phyloP scores from a whole-genome alignment of 2,329 filamentous ascomycete genomes.

The Chrysoporthe austroafricana region DNA sequence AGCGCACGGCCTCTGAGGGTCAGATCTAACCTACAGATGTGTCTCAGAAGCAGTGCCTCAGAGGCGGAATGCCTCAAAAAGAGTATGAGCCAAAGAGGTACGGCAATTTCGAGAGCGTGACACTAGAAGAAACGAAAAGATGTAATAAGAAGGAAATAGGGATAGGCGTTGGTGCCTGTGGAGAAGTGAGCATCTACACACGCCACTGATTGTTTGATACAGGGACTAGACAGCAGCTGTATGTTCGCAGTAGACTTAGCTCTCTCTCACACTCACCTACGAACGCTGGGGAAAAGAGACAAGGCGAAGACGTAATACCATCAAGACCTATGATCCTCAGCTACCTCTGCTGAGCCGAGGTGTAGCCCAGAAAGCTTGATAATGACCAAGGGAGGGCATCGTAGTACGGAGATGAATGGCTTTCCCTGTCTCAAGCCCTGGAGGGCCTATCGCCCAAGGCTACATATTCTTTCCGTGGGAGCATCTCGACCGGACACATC shows the following conservation, averaged over 20 bases:
- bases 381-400: too few relatives aligned
- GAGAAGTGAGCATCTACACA: not conserved
- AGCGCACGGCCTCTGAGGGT: not conserved
- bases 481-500: too few relatives aligned
- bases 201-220: slow-evolving; percentile 3
- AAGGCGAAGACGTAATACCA: slow-evolving; percentile 11
- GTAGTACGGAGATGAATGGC: too few relatives aligned
- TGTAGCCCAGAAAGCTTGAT: too few relatives aligned
- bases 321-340: slow-evolving; percentile 1
- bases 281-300: not conserved
- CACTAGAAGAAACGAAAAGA: not conserved
- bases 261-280: slow-evolving; percentile 18
- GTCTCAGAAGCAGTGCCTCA: not conserved
- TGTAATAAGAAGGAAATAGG: not conserved
- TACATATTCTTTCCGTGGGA: too few relatives aligned
- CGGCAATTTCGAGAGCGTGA: not conserved
- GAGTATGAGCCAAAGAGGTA: not conserved
- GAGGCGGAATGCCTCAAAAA: not conserved
- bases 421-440: too few relatives aligned
- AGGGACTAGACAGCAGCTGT: slow-evolving; percentile 9
- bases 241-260: slow-evolving; percentile 12
- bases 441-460: too few relatives aligned
- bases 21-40: not conserved
- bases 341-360: not conserved
- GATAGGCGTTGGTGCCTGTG: not conserved